Base-by-base conservation (phyloP, 1,284 basidiomycete species). In the Neolentinus lepideus region DNA sequence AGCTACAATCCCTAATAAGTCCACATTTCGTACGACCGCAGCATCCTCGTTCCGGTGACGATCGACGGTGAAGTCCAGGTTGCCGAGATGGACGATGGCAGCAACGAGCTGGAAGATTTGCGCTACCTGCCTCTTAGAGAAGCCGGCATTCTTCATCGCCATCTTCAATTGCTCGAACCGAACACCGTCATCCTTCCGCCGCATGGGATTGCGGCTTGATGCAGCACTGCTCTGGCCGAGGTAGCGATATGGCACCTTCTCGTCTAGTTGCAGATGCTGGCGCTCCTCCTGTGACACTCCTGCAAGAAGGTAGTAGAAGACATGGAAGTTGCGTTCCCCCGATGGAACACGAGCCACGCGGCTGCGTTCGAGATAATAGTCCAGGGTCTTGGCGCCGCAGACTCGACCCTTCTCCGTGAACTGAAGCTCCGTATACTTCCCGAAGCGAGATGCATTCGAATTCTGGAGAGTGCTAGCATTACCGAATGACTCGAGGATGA, bases 281-380 rank as follows among this genome's bases (percentile, higher is more conserved):
- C 92, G 77, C 68, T 98, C 96, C 64, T 98, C 95, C 0, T 81
- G 69, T 0, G 88, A 83, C 1, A 94, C 92, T 45, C 96, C 96
- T 1, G 93, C 88, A 55, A 94, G 83, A 63, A 98, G 83, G 71
- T 97, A 95, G 71, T 98, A 96, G 71, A 98, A 96, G 51, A 96
- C 90, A 70, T 98, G 94, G 71, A 98, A 98, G 64, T 96, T 98
- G 24, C 94, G 84, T 70, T 97, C 93, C 54, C 92, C 92, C 0
- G 83, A 88, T 2, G 87, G 88, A 0, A 88, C 83, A 36, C 84
- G 83, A 3, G 89, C 80, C n/a, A 95, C 91, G 16, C 92, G 83
- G 57, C 86, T 89, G 50, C 90, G 83, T 70, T 99, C 94, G 56
- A 99, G 82, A 73, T 96, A 97, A 75, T 98, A 99, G 66, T 98